These are phyloP conservation scores for Chondrus crispus DNA, from an alignment of 23 red algal species.

Conservation along the genomic window DNA sequence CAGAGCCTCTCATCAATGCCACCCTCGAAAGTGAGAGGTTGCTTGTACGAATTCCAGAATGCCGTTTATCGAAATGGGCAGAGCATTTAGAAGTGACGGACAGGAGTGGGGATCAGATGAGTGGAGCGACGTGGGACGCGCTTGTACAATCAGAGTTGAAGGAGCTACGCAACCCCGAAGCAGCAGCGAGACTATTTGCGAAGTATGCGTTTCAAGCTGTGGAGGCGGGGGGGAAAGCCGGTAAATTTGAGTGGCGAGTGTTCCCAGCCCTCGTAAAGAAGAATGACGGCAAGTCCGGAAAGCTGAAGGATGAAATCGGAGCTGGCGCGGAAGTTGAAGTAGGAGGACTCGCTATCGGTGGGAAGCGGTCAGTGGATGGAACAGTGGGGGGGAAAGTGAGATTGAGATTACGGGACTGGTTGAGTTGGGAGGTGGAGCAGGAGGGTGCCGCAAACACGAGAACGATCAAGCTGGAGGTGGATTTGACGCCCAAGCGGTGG, in stretches of 20 bases:
- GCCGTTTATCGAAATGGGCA: not conserved
- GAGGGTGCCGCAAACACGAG: too few species aligned
- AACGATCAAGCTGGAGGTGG: too few species aligned
- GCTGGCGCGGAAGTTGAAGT: not conserved
- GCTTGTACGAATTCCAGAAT: constrained; percentile 21
- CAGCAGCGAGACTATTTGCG: not conserved
- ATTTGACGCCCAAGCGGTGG: too few species aligned
- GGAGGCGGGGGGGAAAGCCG: not conserved
- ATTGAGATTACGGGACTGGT: not conserved
- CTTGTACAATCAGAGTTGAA: not conserved
- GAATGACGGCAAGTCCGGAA: not conserved
- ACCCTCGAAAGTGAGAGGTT: constrained; percentile 47
- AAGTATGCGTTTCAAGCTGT: not conserved
- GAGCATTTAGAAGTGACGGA: constrained; percentile 42
- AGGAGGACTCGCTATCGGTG: constrained; percentile 1
- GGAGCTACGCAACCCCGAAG: not conserved
- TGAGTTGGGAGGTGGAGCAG: not conserved
- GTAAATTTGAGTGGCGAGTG: not conserved
- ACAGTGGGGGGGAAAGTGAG: not conserved
- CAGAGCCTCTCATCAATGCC: not conserved
- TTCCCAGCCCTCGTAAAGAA: not conserved
- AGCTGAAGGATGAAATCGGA: constrained; percentile 10
- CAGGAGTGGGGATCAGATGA: not conserved
- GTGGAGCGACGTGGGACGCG: not conserved
- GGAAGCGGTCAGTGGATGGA: not conserved